Base-by-base conservation (phyloP, 345 rosid species). In the Gynandropsis gynandra region DNA sequence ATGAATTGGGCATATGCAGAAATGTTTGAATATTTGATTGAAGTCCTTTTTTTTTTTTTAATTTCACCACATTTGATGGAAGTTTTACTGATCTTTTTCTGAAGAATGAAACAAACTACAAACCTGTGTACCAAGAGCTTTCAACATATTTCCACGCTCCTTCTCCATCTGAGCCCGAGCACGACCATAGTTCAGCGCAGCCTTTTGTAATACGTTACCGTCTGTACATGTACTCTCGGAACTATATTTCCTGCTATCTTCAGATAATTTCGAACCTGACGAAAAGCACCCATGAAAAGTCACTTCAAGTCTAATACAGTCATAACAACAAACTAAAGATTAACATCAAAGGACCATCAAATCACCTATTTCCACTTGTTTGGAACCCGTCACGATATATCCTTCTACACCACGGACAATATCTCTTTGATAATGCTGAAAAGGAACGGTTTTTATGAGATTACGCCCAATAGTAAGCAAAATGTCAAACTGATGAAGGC, bases 341-440 rank as follows among this genome's bases (percentile, higher is more conserved):
- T 16, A 14, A 59, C 16, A 50, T 45, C 35, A 37, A 50, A 61
- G 32, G 51, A 19, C 35, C 53, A 54, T 46, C 12, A 46, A 57
- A 56, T 74, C 52, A 80, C 98, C 98, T 59, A 90, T 82, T 65
- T 90, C 98, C 64, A 90, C 95, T 76, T 84, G 98, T 66, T 87
- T 90, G 24, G 95, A 79, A 27, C 98, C 96, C 0, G 85, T 82
- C 47, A 82, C 87, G 15, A 90, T 82, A 69, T 87, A 80, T 44
- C 96, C 98, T 80, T 90, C 98, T 16, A 87, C 96, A 20, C 98
- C 96, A 27, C 98, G 96, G 20, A 90, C 95, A 58, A 90, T 79
- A 60, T 90, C 96, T 68, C 95, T 79, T 84, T 90, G 98, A 54
- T 68, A 90, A 79, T 87, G 96, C 98, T 90, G 85, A 33, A 73